A percentile compares a stretch with the other conserved stretches of the same genome.
Conservation (phyloP, 441 rosid genomes). For the Daphne laureola region DNA sequence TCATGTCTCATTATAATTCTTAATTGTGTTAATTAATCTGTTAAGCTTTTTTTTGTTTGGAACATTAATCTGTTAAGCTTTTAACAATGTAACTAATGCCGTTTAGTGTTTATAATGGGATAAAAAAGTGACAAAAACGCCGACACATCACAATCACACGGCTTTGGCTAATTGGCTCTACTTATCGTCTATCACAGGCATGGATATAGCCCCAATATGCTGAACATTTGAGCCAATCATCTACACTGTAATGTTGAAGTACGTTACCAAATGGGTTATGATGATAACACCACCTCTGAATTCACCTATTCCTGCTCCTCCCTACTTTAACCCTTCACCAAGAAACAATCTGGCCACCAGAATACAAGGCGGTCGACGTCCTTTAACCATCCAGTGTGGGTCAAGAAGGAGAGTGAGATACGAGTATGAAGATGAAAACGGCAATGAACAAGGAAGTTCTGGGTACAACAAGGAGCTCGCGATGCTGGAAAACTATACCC, state of each 20-base stretch:
- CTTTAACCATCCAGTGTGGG: slow-evolving; percentile 15
- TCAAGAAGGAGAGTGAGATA: slow-evolving; percentile 56
- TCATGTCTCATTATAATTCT: too few relatives aligned
- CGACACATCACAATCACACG: too few relatives aligned
- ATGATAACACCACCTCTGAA: slow-evolving; percentile 4
- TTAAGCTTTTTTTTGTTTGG: too few relatives aligned
- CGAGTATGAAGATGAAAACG: slow-evolving; percentile 28
- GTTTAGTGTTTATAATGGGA: too few relatives aligned
- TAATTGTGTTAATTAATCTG: too few relatives aligned
- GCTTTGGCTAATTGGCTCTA: too few relatives aligned
- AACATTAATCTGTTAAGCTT: too few relatives aligned
- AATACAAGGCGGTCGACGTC: slow-evolving; percentile 3
- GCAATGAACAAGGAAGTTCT: slow-evolving; percentile 25
- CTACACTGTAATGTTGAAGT: slow-evolving; percentile 19
- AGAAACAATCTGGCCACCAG: not conserved
- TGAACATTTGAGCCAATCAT: not conserved
- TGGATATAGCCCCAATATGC: not conserved
- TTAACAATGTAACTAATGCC: too few relatives aligned
- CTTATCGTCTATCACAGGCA: too few relatives aligned
- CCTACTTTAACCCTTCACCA: not conserved
- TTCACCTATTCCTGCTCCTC: slow-evolving; percentile 8
- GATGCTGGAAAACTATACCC: slow-evolving; percentile 51
- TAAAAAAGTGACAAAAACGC: too few relatives aligned
- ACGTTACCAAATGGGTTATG: slow-evolving; percentile 9
- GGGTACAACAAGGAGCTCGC: slow-evolving; percentile 58